Base-by-base conservation (phyloP, 441 rosid genomes). In the Macaranga tanarius region DNA sequence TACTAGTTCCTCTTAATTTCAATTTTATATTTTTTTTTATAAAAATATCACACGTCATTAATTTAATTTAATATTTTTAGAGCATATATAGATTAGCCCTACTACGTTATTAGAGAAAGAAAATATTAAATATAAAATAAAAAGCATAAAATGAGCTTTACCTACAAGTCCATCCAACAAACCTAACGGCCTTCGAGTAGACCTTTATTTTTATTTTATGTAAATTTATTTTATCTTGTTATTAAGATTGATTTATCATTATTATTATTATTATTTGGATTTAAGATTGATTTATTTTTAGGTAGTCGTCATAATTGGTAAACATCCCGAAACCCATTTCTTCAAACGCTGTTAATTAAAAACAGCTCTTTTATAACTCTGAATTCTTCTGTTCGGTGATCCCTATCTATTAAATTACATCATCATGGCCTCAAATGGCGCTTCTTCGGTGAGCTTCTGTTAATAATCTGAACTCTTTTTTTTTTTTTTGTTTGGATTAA, bases 351-450 rank as follows among this genome's bases (percentile, higher is more conserved):
- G 38, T 34, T 34, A 34, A 34, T 34, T 34, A 34, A 3, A 34
- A 34, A 5, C 38, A 34, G 6, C 38, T 31, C 38, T 31, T 31
- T 31, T 31, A 5, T 3, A n/a, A n/a, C 65, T 71, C 62, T 26
- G 62, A 16, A n/a, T 7, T 66, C 10, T n/a, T 3, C 23, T 2
- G 11, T 73, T 76, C 11, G 45, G 45, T 6, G 45, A 42, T 42
- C 45, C 11, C 11, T 64, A 72, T 77, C 82, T 44, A 38, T 58
- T 17, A 10, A 19, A 20, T 4, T n/a, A 3, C 48, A 47, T 9
- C 10, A 6, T 57, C 79, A 94, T 94, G 98, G 89, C 96, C 76
- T 83, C 92, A 69, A 90, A 90, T 78, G 95, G 95, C 73, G 89
- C 89, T 84, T 87, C 98, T 40, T 69, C 87, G 96, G 98, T 93